Evolutionary conservation across 768 basidiomycete genomes (phyloP).

Genomic region (Tricholoma bakamatsutake): DNA sequence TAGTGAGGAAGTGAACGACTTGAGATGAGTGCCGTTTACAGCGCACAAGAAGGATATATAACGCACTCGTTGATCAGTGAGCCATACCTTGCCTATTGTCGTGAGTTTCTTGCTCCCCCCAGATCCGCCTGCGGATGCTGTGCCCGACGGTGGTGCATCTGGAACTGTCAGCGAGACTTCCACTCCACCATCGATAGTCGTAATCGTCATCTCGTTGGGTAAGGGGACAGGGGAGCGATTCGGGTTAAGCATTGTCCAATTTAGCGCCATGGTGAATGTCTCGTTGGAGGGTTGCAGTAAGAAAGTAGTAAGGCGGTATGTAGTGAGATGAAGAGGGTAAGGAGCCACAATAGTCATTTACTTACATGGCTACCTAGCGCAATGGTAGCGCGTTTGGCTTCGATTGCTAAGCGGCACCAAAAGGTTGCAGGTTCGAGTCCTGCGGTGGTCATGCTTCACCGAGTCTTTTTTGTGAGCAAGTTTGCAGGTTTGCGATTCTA

Average conservation of each 20-base stretch:
- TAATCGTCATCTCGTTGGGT: conserved; percentile 54
- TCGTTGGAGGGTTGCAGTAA: neutral
- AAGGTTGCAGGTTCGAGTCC: conserved; percentile 97
- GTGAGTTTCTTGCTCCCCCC: conserved; percentile 54
- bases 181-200: conserved; percentile 48
- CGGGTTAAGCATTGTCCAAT: conserved; percentile 66
- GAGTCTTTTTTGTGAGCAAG: too few relatives aligned
- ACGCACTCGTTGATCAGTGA: conserved; percentile 73
- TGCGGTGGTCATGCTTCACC: conserved; percentile 92
- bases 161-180: conserved; percentile 58
- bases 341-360: too few relatives aligned
- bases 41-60: neutral
- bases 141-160: conserved; percentile 36
- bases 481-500: too few relatives aligned
- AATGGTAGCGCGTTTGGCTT: conserved; percentile 97
- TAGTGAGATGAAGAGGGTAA: neutral
- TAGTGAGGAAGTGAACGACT: neutral
- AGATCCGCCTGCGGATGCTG: conserved; percentile 41
- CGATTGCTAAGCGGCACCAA: conserved; percentile 75
- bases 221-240: conserved; percentile 59
- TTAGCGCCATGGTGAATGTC: conserved; percentile 58
- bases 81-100: conserved; percentile 49
- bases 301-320: too few relatives aligned
- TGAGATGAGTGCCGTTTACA: conserved; percentile 1
- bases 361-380: conserved; percentile 67